These are phyloP conservation scores for Amanita polypyramis DNA, from an alignment of 768 basidiomycete species.

Conservation along the genomic window DNA sequence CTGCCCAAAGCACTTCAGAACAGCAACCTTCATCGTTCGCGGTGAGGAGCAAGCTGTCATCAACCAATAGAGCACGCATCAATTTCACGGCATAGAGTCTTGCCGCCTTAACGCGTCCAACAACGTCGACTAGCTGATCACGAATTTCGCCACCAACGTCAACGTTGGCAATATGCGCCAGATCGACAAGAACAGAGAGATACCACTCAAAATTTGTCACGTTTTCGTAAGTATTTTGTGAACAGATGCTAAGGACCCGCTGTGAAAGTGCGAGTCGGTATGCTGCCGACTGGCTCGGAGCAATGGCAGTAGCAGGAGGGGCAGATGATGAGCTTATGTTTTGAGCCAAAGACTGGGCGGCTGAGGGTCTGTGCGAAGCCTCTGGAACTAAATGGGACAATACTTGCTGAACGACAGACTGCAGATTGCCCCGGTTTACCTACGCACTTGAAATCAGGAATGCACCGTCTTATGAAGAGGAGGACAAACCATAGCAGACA, in stretches of 20 bases:
- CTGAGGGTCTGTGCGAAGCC: conserved; percentile 42
- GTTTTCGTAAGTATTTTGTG: conserved; percentile 75
- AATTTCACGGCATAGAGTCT: conserved; percentile 75
- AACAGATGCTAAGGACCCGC: conserved; percentile 79
- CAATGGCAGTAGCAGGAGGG: conserved; percentile 21
- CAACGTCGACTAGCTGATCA: conserved; percentile 80
- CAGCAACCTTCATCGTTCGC: conserved; percentile 65
- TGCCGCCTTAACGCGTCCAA: conserved; percentile 67
- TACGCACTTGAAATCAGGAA: conserved; percentile 20
- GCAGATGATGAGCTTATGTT: conserved; percentile 23
- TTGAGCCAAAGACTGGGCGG: conserved; percentile 47
- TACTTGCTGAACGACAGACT: conserved; percentile 84
- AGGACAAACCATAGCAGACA: conserved; percentile 77
- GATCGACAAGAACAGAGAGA: conserved; percentile 85
- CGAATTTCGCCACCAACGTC: conserved; percentile 70
- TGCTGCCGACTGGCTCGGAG: conserved; percentile 64
- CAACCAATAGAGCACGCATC: conserved; percentile 72
- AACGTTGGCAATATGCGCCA: conserved; percentile 79
- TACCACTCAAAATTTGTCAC: conserved; percentile 97
- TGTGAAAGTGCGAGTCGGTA: conserved; percentile 81
- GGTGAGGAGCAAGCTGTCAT: conserved; percentile 63
- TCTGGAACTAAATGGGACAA: conserved; percentile 76
- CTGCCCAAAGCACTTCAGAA: conserved; percentile 83
- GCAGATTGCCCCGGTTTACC: conserved; percentile 78
- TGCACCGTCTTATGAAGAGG: neutral